Conservation (phyloP, 2,329 filamentous ascomycete species). For the Clonostachys chloroleuca region DNA sequence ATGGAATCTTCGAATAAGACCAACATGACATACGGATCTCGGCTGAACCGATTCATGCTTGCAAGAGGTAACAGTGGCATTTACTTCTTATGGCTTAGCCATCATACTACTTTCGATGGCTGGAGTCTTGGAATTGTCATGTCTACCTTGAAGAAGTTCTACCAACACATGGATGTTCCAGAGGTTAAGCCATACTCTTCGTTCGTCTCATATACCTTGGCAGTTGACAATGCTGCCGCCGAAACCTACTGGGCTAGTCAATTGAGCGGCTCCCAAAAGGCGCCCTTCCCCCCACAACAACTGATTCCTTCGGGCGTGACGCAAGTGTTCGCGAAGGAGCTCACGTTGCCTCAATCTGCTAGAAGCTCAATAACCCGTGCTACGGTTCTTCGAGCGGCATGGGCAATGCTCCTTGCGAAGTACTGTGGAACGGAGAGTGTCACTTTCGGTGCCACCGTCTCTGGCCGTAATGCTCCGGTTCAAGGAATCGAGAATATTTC, state of each 20-base stretch:
- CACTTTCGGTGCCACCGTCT: slow-evolving; percentile 13
- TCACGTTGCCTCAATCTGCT: slow-evolving; percentile 1
- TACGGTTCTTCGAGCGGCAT: slow-evolving; percentile 15
- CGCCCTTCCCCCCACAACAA: slow-evolving; percentile 1
- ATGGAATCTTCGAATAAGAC: not conserved
- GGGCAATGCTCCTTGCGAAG: slow-evolving; percentile 13
- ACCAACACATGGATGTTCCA: not conserved
- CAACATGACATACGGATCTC: not conserved
- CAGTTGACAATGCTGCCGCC: slow-evolving; percentile 1
- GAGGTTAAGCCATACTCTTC: not conserved
- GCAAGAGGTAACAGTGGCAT: not conserved
- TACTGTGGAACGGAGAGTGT: slow-evolving; percentile 10
- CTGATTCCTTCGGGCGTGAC: not conserved
- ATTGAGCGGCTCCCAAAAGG: slow-evolving; percentile 1
- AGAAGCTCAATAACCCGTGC: slow-evolving; percentile 8
- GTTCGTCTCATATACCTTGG: slow-evolving; percentile 6
- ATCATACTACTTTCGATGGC: slow-evolving; percentile 18
- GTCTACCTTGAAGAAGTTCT: not conserved
- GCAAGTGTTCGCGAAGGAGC: slow-evolving; percentile 2
- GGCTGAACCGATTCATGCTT: not conserved
- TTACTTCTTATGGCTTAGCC: slow-evolving; percentile 14
- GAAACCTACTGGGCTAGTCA: slow-evolving; percentile 5
- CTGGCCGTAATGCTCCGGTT: slow-evolving; percentile 13
- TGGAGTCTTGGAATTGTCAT: slow-evolving; percentile 9
- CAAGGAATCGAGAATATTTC: slow-evolving; percentile 5